Evolutionary conservation across 495 filamentous ascomycete genomes (phyloP).

Genomic region (Xanthoparmelia taractica): DNA sequence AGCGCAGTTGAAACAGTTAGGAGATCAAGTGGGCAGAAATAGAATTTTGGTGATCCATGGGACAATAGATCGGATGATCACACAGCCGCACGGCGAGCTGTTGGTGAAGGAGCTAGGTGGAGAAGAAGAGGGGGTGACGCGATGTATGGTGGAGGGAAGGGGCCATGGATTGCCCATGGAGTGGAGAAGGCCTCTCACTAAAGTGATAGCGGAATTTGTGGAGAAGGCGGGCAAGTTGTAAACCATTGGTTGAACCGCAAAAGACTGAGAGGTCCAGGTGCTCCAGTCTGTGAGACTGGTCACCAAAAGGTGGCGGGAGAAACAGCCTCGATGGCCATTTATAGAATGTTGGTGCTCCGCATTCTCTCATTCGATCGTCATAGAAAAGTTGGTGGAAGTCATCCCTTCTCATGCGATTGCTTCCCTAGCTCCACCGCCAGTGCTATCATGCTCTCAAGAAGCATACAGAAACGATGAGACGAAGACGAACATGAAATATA

Average conservation of each 20-base stretch:
- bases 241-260: not conserved
- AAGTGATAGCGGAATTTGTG: slow-evolving; percentile 47
- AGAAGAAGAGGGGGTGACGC: slow-evolving; percentile 39
- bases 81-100: slow-evolving; percentile 53
- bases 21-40: slow-evolving; percentile 57
- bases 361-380: not conserved
- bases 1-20: slow-evolving; percentile 54
- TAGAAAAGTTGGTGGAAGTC: no score
- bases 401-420: not conserved
- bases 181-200: slow-evolving; percentile 51
- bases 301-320: not conserved
- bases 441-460: not conserved
- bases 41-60: slow-evolving; percentile 71
- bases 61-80: slow-evolving; percentile 66
- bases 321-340: not conserved
- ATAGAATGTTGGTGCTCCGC: not conserved
- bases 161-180: slow-evolving; percentile 66
- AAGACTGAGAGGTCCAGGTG: not conserved
- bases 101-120: slow-evolving; percentile 46
- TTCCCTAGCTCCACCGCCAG: not conserved
- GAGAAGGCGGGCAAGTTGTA: slow-evolving; percentile 26
- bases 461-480: not conserved
- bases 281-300: not conserved
- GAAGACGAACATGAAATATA: not conserved
- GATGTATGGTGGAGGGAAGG: slow-evolving; percentile 51